Percentiles rank a stretch among this genome's conserved stretches.
Conservation (phyloP, 257 asterid genomes). For the Asclepias syriaca region DNA sequence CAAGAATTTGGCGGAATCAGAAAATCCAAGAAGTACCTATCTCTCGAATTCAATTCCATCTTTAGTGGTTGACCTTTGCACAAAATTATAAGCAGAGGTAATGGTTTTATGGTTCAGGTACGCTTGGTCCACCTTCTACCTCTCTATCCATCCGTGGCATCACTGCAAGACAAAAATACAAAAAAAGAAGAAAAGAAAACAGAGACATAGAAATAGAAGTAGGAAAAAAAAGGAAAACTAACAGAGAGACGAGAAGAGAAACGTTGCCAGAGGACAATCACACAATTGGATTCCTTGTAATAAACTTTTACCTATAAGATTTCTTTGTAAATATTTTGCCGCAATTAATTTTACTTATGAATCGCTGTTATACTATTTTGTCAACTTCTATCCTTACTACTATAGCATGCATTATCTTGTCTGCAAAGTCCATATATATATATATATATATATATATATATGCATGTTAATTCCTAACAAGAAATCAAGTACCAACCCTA, state of each 20-base stretch:
- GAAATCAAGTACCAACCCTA: conserved; percentile 43
- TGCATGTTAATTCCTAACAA: neutral
- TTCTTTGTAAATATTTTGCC: too few species aligned
- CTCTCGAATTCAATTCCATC: conserved; percentile 17
- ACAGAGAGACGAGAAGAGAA: conserved; percentile 2
- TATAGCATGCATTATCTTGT: conserved; percentile 7
- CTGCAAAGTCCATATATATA: conserved; percentile 5
- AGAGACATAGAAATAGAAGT: neutral
- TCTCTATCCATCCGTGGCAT: conserved; percentile 8
- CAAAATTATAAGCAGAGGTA: conserved; percentile 17
- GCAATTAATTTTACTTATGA: too few species aligned
- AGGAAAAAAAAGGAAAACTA: neutral
- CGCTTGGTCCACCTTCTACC: conserved; percentile 31
- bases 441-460: neutral
- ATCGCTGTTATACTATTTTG: too few species aligned
- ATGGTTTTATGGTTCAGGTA: conserved; percentile 43
- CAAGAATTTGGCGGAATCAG: neutral
- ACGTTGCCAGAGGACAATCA: neutral
- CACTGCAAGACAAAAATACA: neutral
- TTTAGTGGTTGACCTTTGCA: conserved; percentile 61
- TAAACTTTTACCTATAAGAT: too few species aligned
- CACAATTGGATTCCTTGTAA: neutral
- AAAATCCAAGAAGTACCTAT: conserved; percentile 2
- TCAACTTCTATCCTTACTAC: too few species aligned
- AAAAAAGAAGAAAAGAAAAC: conserved; percentile 18